Evolutionary conservation across 345 rosid genomes (phyloP), one percentile per base, ranked within the genome.

Genomic region (Dimocarpus longan): DNA sequence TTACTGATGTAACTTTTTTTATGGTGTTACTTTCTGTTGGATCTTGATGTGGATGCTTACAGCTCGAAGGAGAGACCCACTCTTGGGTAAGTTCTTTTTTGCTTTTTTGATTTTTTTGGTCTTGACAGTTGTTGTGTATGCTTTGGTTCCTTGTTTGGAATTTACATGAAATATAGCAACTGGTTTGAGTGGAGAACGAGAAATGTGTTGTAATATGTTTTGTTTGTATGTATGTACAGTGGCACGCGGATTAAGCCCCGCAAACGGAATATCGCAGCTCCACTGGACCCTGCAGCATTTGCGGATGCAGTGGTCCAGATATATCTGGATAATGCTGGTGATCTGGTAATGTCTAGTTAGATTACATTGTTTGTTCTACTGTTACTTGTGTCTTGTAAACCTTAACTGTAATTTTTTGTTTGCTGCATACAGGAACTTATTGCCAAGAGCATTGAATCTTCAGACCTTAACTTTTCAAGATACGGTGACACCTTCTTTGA

Each of bases 211-310:
- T 56, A 64, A 37, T 32, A 7, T 46, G 52, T 42, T 44, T 71
- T 13, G 10, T 73, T 39, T 75, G 18, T 75, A 21, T 83, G 10
- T 52, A 4, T 82, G 60, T 74, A 68, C 86, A 94, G 98, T 83
- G 98, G 99, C 79, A 91, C 98, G 98, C 98, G 98, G 98, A 96
- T 96, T 94, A 96, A 96, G 98, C 88, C 98, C 98, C 98, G 98
- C 98, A 96, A 96, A 88, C 91, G 98, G 92, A 96, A 96, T 81
- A 96, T 96, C 71, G 92, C 98, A 10, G 95, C 95, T 18, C 98
- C 99, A 11, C 87, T 93, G 87, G 98, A 93, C 94, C 97, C 99
- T 94, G 94, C 98, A 80, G 92, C 97, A 37, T 94, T 94, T 87
- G 88, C 99, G 32, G 98, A 93, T 91, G 97, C 94, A 82, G 97